These are phyloP conservation scores for Entonaema liquescens DNA, from an alignment of 495 filamentous ascomycete genomes.

Conservation along the genomic window DNA sequence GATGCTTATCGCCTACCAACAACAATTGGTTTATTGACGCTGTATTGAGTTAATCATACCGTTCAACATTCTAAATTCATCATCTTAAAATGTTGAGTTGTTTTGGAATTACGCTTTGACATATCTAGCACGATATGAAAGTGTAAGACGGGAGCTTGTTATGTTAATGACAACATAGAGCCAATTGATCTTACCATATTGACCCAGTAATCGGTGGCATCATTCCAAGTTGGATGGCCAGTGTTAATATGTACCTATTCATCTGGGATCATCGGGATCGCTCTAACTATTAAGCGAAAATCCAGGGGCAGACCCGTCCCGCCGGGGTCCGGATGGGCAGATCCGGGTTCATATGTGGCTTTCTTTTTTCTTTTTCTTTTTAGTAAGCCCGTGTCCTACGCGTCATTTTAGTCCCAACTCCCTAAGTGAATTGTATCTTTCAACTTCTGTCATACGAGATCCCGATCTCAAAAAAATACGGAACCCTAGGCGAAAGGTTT, in stretches of 20 bases:
- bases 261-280: background rate
- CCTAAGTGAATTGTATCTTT: background rate
- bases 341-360: background rate
- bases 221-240: no score
- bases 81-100: no score
- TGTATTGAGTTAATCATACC: no score
- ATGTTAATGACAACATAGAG: background rate
- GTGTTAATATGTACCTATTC: background rate
- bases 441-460: background rate
- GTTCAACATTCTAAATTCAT: no score
- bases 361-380: background rate
- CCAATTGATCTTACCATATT: background rate
- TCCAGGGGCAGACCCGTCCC: background rate
- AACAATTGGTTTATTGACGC: no score
- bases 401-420: background rate
- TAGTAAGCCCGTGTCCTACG: background rate
- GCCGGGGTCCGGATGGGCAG: background rate
- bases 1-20: no score
- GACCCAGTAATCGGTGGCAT: background rate
- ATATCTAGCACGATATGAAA: no score
- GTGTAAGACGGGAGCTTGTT: no score
- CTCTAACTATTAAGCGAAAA: conserved; percentile 19
- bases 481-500: background rate
- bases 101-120: no score
- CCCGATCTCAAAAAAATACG: no score